These are phyloP conservation scores for Plantago rigida DNA, from an alignment of 305 asterid genomes.

Conservation along the genomic window DNA sequence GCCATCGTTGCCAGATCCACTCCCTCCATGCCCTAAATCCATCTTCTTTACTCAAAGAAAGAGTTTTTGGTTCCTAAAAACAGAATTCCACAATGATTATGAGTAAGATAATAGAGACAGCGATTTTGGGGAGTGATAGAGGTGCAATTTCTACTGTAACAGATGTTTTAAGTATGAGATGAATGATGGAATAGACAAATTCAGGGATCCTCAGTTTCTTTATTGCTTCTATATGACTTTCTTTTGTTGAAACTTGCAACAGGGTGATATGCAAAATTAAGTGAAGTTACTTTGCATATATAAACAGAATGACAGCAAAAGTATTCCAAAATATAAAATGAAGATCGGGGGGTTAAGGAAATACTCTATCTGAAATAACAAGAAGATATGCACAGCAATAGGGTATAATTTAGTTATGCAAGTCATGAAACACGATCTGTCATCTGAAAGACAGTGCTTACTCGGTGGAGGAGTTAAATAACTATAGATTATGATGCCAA, in stretches of 20 bases:
- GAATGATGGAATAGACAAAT: constrained; percentile 13
- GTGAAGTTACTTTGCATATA: not conserved
- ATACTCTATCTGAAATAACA: constrained; percentile 5
- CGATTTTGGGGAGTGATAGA: constrained; percentile 7
- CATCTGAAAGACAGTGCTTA: not conserved
- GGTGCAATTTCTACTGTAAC: constrained; percentile 4
- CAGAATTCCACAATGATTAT: constrained; percentile 13
- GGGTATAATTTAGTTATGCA: constrained; percentile 12
- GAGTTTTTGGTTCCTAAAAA: constrained; percentile 15
- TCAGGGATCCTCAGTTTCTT: not conserved
- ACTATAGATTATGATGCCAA: constrained; percentile 8
- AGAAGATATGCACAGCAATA: not conserved
- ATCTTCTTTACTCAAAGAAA: constrained; percentile 21
- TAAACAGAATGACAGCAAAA: not conserved
- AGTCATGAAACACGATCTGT: not conserved
- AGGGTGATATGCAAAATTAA: not conserved
- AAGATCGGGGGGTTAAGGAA: constrained; percentile 4
- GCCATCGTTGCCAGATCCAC: constrained; percentile 41
- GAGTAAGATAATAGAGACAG: constrained; percentile 7
- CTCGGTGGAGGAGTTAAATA: not conserved
- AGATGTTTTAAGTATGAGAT: not conserved
- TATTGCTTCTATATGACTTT: constrained; percentile 20
- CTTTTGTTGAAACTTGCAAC: not conserved
- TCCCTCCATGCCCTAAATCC: constrained; percentile 34
- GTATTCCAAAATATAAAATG: constrained; percentile 1